A percentile compares a stretch with the other conserved stretches of the same genome.
These are phyloP conservation scores for Aspergillus avenaceus DNA, from an alignment of 495 filamentous ascomycete genomes.

Conservation along the genomic window DNA sequence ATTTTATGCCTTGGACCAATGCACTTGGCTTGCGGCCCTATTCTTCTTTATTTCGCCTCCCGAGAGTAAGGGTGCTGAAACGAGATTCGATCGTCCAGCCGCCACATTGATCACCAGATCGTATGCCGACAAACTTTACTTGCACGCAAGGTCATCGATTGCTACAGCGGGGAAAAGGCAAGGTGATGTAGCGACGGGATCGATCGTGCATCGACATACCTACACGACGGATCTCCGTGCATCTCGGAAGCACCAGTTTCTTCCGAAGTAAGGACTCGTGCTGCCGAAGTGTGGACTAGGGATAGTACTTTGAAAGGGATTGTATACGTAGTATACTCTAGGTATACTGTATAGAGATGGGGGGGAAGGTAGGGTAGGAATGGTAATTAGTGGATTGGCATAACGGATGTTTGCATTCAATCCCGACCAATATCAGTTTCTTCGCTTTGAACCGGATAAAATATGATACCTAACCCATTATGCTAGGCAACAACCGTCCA, in stretches of 20 bases:
- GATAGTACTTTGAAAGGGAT: not conserved
- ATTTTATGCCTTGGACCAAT: not conserved
- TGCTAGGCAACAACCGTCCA: too few species aligned
- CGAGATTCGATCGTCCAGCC: too few species aligned
- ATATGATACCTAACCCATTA: too few species aligned
- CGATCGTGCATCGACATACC: not conserved
- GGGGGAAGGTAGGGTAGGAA: too few species aligned
- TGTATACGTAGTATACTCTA: not conserved
- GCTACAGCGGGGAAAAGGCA: not conserved
- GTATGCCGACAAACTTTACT: not conserved
- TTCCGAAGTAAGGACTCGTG: not conserved
- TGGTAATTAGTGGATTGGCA: too few species aligned
- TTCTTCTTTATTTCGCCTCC: too few species aligned
- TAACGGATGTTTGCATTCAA: too few species aligned
- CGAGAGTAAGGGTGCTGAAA: too few species aligned
- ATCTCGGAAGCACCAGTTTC: not conserved
- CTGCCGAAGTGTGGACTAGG: not conserved
- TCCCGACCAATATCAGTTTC: too few species aligned
- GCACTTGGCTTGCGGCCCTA: not conserved
- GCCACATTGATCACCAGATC: not conserved
- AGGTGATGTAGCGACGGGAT: not conserved
- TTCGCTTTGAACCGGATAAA: too few species aligned
- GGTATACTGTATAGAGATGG: too few species aligned
- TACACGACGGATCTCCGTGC: not conserved
- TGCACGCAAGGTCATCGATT: not conserved